These are phyloP conservation scores for Musa balbisiana DNA, from an alignment of 202 grass and related monocot species.

Conservation along the genomic window DNA sequence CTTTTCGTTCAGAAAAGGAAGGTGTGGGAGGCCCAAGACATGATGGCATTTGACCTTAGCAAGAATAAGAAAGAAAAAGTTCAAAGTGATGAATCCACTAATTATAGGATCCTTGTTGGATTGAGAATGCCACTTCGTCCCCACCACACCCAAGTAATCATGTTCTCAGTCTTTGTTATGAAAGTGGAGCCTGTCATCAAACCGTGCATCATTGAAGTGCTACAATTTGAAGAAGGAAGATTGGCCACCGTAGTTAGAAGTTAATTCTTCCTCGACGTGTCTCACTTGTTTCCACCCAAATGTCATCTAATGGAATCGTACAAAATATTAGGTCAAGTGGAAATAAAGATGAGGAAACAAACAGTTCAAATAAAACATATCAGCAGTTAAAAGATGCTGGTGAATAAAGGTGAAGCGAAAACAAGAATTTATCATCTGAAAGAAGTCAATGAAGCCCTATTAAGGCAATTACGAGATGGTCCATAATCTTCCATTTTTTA, in stretches of 20 bases:
- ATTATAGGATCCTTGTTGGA: constrained; percentile 1
- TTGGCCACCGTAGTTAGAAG: neutral
- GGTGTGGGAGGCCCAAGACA: neutral
- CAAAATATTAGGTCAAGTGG: neutral
- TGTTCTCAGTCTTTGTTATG: neutral
- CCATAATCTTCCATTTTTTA: neutral
- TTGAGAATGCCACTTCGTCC: constrained; percentile 7
- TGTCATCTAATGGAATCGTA: constrained; percentile 5
- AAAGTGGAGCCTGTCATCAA: neutral
- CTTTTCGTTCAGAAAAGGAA: constrained; percentile 4
- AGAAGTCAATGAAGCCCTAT: neutral
- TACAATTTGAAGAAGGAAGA: neutral
- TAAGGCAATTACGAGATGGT: neutral
- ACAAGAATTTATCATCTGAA: neutral
- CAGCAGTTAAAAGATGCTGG: neutral
- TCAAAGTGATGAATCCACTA: constrained; percentile 4
- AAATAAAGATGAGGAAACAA: neutral
- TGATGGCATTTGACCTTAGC: constrained; percentile 10
- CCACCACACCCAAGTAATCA: constrained; percentile 3
- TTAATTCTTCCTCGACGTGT: neutral
- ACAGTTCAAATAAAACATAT: neutral
- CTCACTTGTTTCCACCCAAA: neutral
- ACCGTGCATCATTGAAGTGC: neutral
- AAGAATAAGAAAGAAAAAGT: neutral
- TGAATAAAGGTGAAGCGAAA: neutral